Evolutionary conservation across 768 basidiomycete genomes (phyloP).

Genomic region (Terana coerulea): DNA sequence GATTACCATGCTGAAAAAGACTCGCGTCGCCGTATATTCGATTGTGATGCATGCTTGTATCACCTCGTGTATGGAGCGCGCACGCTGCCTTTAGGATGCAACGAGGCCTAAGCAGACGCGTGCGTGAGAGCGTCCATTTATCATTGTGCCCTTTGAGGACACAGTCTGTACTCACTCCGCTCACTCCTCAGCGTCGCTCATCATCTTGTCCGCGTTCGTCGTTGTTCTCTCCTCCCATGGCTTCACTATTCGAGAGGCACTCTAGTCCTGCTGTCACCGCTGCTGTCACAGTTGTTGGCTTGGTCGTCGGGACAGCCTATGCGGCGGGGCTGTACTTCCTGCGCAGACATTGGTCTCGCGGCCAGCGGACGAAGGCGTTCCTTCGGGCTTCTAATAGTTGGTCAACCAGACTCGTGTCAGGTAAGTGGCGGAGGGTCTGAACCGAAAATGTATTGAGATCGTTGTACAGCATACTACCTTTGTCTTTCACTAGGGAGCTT

Average conservation of each 20-base stretch:
- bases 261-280: conserved; percentile 26
- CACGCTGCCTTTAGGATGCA: too few relatives aligned
- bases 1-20: conserved; percentile 12
- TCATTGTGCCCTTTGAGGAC: too few relatives aligned
- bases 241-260: too few relatives aligned
- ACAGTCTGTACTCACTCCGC: too few relatives aligned
- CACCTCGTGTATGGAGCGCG: too few relatives aligned
- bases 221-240: too few relatives aligned
- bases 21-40: not conserved
- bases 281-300: conserved; percentile 29
- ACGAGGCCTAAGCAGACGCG: too few relatives aligned
- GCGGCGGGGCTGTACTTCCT: conserved; percentile 48
- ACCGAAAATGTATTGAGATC: not conserved
- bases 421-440: not conserved
- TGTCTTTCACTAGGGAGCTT: conserved; percentile 38
- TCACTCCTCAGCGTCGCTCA: too few relatives aligned
- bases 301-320: conserved; percentile 39
- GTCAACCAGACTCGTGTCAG: not conserved
- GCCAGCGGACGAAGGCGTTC: conserved; percentile 31
- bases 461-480: conserved; percentile 5
- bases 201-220: too few relatives aligned
- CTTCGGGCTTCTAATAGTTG: conserved; percentile 2
- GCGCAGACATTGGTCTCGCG: conserved; percentile 41
- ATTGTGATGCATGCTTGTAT: too few relatives aligned
- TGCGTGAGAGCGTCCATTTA: too few relatives aligned